A percentile compares a stretch with the other conserved stretches of the same genome.
phyloP scores from a whole-genome alignment of 2,329 filamentous ascomycete species.

The Torrubiella hemipterigena region DNA sequence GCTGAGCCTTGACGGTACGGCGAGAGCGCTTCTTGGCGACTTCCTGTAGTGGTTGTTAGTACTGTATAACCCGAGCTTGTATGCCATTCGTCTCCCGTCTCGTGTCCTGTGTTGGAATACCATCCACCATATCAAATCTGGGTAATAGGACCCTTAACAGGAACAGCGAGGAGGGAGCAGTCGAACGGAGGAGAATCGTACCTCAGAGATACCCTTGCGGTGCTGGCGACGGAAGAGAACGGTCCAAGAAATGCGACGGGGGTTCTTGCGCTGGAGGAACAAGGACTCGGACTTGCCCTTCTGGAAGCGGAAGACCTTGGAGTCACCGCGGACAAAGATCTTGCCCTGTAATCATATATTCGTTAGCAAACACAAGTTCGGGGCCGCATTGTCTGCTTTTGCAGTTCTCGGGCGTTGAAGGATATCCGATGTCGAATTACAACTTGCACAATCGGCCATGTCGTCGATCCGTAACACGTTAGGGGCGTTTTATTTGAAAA shows the following conservation, averaged over 20 bases:
- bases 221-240: constrained; percentile 96
- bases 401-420: no score
- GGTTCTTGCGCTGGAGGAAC: constrained; percentile 99
- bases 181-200: constrained; percentile 37
- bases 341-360: constrained; percentile 84
- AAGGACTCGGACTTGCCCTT: constrained; percentile 99
- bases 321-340: constrained; percentile 98
- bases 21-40: constrained; percentile 99
- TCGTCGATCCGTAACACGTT: no score
- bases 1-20: constrained; percentile 96
- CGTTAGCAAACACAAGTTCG: no score
- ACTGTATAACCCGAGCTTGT: constrained; percentile 8
- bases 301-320: constrained; percentile 99
- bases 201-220: constrained; percentile 99
- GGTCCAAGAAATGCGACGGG: constrained; percentile 97
- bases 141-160: no score
- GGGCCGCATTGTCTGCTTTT: no score
- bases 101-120: constrained; percentile 1
- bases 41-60: constrained; percentile 58
- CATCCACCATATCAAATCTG: no score
- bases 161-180: constrained; percentile 1
- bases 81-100: neutral
- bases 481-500: no score
- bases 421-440: no score
- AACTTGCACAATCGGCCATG: no score